phyloP scores from a whole-genome alignment of 805 yeast species.

The Teunomyces gatunensis region DNA sequence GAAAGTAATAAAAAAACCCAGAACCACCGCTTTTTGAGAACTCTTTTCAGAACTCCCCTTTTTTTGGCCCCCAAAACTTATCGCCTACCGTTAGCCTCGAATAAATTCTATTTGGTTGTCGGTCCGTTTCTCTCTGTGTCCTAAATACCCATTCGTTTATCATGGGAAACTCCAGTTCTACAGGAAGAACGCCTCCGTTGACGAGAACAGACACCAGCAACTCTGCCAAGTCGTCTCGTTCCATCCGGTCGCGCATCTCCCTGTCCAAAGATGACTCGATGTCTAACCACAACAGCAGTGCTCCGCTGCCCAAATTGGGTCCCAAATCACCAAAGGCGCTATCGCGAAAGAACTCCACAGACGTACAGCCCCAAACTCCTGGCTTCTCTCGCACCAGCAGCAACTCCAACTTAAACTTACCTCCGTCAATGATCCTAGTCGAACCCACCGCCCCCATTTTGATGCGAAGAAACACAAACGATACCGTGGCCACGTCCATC shows the following conservation, averaged over 20 bases:
- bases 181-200: constrained; percentile 48
- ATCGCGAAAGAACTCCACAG: constrained; percentile 31
- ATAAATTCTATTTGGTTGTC: too few relatives aligned
- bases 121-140: too few relatives aligned
- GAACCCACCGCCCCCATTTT: constrained; percentile 76
- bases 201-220: constrained; percentile 54
- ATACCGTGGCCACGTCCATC: constrained; percentile 13
- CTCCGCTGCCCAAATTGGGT: constrained; percentile 17
- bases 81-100: not conserved
- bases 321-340: constrained; percentile 29
- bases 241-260: constrained; percentile 40
- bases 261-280: constrained; percentile 17
- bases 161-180: constrained; percentile 52
- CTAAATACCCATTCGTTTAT: constrained; percentile 1
- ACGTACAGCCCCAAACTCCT: constrained; percentile 1
- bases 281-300: constrained; percentile 12
- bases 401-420: constrained; percentile 34
- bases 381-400: constrained; percentile 6
- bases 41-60: not conserved
- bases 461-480: constrained; percentile 50
- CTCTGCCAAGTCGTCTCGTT: constrained; percentile 47
- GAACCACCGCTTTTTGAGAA: too few relatives aligned
- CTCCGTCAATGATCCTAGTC: constrained; percentile 66
- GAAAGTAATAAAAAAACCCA: too few relatives aligned
- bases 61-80: not conserved